Conservation (phyloP, 2,329 filamentous ascomycete genomes). For the Colletotrichum phormii region DNA sequence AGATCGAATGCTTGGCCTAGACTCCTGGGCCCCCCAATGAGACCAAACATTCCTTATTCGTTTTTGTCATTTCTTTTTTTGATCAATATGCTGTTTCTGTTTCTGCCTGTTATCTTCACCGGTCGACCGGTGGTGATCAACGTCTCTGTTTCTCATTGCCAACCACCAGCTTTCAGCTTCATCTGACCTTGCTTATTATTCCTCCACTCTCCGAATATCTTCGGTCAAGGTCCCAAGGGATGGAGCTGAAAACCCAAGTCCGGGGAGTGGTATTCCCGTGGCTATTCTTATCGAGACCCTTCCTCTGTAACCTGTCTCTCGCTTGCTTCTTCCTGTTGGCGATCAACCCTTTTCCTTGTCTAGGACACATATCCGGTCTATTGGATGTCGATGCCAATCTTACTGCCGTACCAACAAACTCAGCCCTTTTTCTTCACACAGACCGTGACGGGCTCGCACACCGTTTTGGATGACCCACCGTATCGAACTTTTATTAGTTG, state of each 20-base stretch:
- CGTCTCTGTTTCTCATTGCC: not conserved
- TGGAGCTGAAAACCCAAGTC: not conserved
- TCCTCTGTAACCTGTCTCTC: not conserved
- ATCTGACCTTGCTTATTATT: not conserved
- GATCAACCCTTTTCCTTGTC: not conserved
- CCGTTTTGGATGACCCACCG: not conserved
- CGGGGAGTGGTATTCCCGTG: not conserved
- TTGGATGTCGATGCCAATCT: not conserved
- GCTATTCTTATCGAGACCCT: not conserved
- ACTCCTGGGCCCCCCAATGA: not conserved
- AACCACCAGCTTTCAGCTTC: not conserved
- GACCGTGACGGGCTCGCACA: not conserved
- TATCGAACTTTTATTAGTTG: not conserved
- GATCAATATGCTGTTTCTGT: not conserved
- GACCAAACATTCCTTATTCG: not conserved
- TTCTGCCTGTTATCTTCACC: not conserved
- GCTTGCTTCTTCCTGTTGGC: not conserved
- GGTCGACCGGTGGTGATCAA: not conserved
- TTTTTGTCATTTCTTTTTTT: not conserved
- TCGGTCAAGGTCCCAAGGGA: not conserved
- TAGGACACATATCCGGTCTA: not conserved
- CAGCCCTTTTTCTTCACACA: not conserved
- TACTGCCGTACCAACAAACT: not conserved
- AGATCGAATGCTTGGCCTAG: not conserved
- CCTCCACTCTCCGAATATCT: not conserved